Percentiles rank a stretch among this genome's conserved stretches.
Evolutionary conservation across 176 grass and related monocot genomes (phyloP).

Genomic region (Urochloa ruziziensis): DNA sequence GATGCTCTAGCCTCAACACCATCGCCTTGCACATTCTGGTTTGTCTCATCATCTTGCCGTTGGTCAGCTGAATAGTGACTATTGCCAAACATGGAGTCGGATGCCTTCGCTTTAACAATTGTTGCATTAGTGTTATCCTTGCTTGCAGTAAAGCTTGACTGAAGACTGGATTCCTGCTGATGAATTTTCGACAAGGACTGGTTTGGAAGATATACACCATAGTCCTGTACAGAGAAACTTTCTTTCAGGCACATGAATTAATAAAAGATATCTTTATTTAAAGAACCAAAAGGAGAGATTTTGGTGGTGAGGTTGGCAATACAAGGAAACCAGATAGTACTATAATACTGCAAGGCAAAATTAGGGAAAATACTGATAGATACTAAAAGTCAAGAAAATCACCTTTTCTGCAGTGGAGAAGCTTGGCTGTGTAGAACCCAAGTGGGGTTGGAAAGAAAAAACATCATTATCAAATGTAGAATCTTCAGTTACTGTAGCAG

Average conservation of each 20-base stretch:
- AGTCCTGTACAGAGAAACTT: constrained; percentile 7
- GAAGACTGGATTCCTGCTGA: constrained; percentile 52
- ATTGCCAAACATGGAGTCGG: constrained; percentile 47
- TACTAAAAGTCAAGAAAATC: background rate
- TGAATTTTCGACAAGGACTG: constrained; percentile 36
- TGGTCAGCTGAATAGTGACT: constrained; percentile 49
- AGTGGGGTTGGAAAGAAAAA: constrained; percentile 76
- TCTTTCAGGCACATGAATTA: constrained; percentile 12
- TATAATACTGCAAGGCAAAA: background rate
- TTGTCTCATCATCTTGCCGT: constrained; percentile 36
- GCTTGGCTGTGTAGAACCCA: constrained; percentile 38
- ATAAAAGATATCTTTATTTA: background rate
- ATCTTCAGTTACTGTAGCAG: constrained; percentile 22
- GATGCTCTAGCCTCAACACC: constrained; percentile 37
- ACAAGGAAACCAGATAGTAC: background rate
- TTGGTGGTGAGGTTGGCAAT: constrained; percentile 5
- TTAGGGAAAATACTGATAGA: background rate
- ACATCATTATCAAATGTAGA: constrained; percentile 49
- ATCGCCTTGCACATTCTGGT: constrained; percentile 43
- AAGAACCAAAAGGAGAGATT: background rate
- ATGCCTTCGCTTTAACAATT: constrained; percentile 25
- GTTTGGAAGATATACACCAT: constrained; percentile 27
- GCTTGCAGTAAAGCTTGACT: constrained; percentile 53
- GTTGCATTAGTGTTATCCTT: constrained; percentile 40
- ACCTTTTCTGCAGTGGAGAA: constrained; percentile 63